Conservation (phyloP, 108 stramenopile genomes). For the Conticribra guillardii region DNA sequence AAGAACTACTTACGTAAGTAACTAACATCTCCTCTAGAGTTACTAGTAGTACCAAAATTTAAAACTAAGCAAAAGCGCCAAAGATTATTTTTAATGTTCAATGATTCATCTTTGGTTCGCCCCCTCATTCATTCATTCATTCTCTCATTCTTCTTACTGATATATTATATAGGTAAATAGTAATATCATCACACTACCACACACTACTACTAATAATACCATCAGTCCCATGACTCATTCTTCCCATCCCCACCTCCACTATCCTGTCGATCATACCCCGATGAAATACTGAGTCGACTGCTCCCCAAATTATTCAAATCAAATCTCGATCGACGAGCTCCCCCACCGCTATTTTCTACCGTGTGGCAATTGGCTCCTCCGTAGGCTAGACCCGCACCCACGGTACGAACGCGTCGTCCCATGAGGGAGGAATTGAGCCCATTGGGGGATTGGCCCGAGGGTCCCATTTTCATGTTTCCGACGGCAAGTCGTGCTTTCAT, state of each 20-base stretch:
- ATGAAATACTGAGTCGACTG: constrained; percentile 7
- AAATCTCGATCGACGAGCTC: constrained; percentile 24
- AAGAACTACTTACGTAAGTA: too few relatives aligned
- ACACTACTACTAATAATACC: too few relatives aligned
- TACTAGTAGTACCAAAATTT: too few relatives aligned
- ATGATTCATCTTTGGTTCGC: too few relatives aligned
- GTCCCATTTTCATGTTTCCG: not conserved
- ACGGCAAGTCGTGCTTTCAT: not conserved
- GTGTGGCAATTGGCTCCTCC: constrained; percentile 17
- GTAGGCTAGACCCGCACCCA: constrained; percentile 37
- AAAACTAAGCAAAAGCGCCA: too few relatives aligned
- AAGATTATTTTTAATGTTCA: too few relatives aligned
- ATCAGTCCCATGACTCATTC: constrained; percentile 28
- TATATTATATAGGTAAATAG: too few relatives aligned
- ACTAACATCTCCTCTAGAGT: too few relatives aligned
- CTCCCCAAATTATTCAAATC: constrained; percentile 8
- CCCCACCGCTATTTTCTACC: not conserved
- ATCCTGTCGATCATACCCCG: not conserved
- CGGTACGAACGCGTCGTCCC: constrained; percentile 12
- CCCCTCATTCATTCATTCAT: too few relatives aligned
- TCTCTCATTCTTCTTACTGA: too few relatives aligned
- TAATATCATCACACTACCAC: too few relatives aligned
- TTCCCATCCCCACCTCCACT: constrained; percentile 23
- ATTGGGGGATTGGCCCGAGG: not conserved
- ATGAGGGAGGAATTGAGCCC: not conserved